These are phyloP conservation scores for Aegilops speltoides DNA, from an alignment of 176 grass and related monocot genomes.

Conservation along the genomic window DNA sequence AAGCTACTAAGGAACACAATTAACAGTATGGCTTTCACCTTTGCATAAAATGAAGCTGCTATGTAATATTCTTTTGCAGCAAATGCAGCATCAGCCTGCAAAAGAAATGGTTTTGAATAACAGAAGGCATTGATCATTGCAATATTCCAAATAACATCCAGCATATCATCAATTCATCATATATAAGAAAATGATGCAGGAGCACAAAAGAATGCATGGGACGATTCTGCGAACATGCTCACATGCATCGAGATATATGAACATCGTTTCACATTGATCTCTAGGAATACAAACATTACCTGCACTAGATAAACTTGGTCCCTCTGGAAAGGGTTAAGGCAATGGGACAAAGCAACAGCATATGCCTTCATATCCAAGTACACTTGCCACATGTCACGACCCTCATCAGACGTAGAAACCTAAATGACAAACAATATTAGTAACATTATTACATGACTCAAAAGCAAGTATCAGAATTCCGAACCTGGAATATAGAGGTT, in stretches of 20 bases:
- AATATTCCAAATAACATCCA: constrained; percentile 15
- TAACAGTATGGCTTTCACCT: constrained; percentile 49
- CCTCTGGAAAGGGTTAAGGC: constrained; percentile 65
- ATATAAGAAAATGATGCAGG: background rate
- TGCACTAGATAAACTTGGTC: constrained; percentile 92
- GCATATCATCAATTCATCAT: constrained; percentile 9
- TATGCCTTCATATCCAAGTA: constrained; percentile 90
- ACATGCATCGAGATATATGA: constrained; percentile 1
- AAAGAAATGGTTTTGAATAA: constrained; percentile 28
- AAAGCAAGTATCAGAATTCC: constrained; percentile 29
- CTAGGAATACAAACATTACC: constrained; percentile 35
- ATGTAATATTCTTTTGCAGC: constrained; percentile 77
- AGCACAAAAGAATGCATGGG: background rate
- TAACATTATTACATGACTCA: background rate
- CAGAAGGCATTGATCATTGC: background rate
- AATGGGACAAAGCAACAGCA: constrained; percentile 83
- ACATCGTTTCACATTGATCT: constrained; percentile 25
- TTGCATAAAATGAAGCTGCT: constrained; percentile 96
- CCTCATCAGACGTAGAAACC: constrained; percentile 84
- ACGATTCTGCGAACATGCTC: constrained; percentile 1
- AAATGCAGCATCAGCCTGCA: constrained; percentile 94
- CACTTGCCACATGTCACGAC: constrained; percentile 96
- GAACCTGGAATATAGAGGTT: constrained; percentile 95
- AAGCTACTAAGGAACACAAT: background rate
- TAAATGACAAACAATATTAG: constrained; percentile 42